Base-by-base conservation (phyloP, 2,329 filamentous ascomycete species). In the Diplodia intermedia region DNA sequence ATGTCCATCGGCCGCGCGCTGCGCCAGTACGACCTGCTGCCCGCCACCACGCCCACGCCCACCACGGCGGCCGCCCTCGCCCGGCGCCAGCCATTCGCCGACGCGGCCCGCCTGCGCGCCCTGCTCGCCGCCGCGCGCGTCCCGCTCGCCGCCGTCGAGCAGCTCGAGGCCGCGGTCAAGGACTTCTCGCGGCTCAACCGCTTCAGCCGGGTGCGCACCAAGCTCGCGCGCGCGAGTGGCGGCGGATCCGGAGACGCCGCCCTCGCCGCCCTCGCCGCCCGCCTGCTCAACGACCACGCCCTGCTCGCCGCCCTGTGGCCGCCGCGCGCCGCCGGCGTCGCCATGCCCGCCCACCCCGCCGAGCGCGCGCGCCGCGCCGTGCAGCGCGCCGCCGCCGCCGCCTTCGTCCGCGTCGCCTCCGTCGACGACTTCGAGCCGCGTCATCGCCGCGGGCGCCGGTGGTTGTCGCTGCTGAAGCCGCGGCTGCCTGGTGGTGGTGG, bases 141-240 rank as follows among this genome's bases (percentile, higher is more conserved):
- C 15, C 43, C 57, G 26, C 40, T n/a, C 18, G 18, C 20, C 40
- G 40, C 57, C 40, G 29, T 62, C 43, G 18, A 49, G 26, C 57
- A 50, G 18, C 40, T 62, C 18, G 43, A 47, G 7, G n/a, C 49
- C 9, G 18, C 57, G 9, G 23, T n/a, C 18, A 18, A 20, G 40
- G 57, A 43, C 57, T 29, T 62, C 29, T 11, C 29, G 18, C 57
- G 49, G 1, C 40, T 62, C 40, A n/a, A 14, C 15, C 43, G 57
- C 43, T 62, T 49, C 57, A 33, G 40, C 7, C 40, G 57, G 15
- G 23, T 62, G 40, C 57, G 43, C 57, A 62, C 57, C 18, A 62
- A 62, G 57, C 43, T 62, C 5, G 29, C 15, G 11, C 55, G 33
- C 36, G 23, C 43, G 3, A n/a, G n/a, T n/a, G n/a, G n/a, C n/a